phyloP scores from a whole-genome alignment of 1,284 basidiomycete species.

The Tilletia horrida region DNA sequence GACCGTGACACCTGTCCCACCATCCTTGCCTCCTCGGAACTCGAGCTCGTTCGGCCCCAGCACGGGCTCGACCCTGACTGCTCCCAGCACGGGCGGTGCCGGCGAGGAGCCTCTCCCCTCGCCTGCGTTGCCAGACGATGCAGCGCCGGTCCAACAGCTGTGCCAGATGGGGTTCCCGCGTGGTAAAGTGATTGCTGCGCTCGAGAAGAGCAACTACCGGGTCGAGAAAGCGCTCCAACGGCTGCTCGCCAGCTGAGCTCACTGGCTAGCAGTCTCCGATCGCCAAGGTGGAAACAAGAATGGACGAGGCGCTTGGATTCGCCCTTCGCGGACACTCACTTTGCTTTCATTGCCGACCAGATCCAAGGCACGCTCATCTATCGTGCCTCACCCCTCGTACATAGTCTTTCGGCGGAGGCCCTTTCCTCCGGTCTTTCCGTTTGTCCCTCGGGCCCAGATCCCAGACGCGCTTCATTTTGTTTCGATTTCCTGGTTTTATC shows the following conservation, averaged over 20 bases:
- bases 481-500: too few relatives aligned
- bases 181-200: slow-evolving; percentile 44
- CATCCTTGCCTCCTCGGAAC: neutral
- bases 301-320: too few relatives aligned
- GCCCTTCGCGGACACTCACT: too few relatives aligned
- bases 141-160: slow-evolving; percentile 48
- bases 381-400: too few relatives aligned
- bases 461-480: too few relatives aligned
- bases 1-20: neutral
- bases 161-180: slow-evolving; percentile 53
- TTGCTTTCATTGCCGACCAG: too few relatives aligned
- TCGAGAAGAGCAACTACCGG: slow-evolving; percentile 49
- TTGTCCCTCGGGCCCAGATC: too few relatives aligned
- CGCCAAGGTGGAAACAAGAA: too few relatives aligned
- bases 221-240: slow-evolving; percentile 49
- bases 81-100: neutral
- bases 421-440: too few relatives aligned
- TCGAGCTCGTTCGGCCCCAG: neutral
- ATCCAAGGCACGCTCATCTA: too few relatives aligned
- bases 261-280: too few relatives aligned
- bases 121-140: slow-evolving; percentile 47
- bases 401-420: too few relatives aligned
- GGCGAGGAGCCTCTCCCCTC: slow-evolving; percentile 25
- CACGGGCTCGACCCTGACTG: neutral
- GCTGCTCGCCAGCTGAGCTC: slow-evolving; percentile 26